Evolutionary conservation across 2,329 filamentous ascomycete species (phyloP).

Genomic region (Corinectria fuckeliana): DNA sequence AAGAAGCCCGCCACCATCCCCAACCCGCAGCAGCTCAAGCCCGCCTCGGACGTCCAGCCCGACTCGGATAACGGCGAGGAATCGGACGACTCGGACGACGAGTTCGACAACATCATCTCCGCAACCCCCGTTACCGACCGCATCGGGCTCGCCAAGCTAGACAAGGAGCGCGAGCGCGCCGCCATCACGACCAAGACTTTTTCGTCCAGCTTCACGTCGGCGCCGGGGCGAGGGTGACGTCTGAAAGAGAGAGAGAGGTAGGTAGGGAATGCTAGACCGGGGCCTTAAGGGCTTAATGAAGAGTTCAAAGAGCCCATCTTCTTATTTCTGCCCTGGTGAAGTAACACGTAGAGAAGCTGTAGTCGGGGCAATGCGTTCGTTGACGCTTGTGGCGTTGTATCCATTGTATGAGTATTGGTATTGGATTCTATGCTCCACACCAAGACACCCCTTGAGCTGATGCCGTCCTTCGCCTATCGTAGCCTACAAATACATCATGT

Average conservation of each 20-base stretch:
- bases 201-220: constrained; percentile 55
- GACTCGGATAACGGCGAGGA: constrained; percentile 71
- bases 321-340: neutral
- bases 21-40: constrained; percentile 60
- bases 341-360: neutral
- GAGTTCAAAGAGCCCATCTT: neutral
- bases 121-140: constrained; percentile 89
- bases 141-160: constrained; percentile 68
- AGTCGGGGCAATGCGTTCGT: neutral
- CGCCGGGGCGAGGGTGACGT: constrained; percentile 54
- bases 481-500: constrained; percentile 14
- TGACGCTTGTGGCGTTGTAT: neutral
- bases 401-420: constrained; percentile 19
- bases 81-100: constrained; percentile 69
- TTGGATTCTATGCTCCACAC: constrained; percentile 2
- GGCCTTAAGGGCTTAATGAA: neutral
- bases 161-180: constrained; percentile 59
- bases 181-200: constrained; percentile 59
- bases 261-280: neutral
- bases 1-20: constrained; percentile 70
- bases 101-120: constrained; percentile 92
- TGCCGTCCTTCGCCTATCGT: constrained; percentile 1
- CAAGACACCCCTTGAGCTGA: neutral
- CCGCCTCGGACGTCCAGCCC: constrained; percentile 72
- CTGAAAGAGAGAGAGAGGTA: neutral